Base-by-base conservation (phyloP, 139 green algal species). In the Gonium pectorale region DNA sequence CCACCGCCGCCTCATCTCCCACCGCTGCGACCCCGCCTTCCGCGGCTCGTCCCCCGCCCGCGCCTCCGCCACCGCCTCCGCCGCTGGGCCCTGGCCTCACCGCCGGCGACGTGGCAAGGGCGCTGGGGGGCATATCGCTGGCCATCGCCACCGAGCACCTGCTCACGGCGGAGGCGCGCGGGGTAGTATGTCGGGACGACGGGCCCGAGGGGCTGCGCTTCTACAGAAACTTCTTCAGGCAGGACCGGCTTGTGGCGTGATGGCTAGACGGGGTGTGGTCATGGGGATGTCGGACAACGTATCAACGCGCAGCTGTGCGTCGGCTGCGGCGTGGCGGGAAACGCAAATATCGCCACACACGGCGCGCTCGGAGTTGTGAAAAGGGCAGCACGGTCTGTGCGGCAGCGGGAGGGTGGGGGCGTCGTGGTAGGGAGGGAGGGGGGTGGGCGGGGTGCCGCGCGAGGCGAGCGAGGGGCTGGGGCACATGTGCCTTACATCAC, bases 161-260 rank as follows among this genome's bases (percentile, higher is more conserved):
- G 77, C 52, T 93, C 11, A 92, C 86, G 29, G 97, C 96, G 7
- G 97, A 99, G 90, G 49, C 46, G 22, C 33, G 56, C 17, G 96
- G 95, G 11, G 84, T 97, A 35, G 75, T 99, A 85, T 98, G 95
- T 88, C 86, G 96, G 1, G 96, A 99, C 72, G 97, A 99, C 26
- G 91, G 94, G 0, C 93, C 92, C 3, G 94, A 97, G 69, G 96
- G 96, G 0, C 82, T 99, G 80, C 88, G 92, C 37, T 99, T 97
- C 88, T 98, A 93, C 64, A 56, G 82, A 21, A 99, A 99, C 88
- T 98, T 99, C 82, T 99, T 99, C 72, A 51, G 2, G 37, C 87
- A 94, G 21, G 85, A 81, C 54, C 31, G 73, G 0, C 54, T 81
- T n/a, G n/a, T n/a, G n/a, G n/a, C n/a, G n/a, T n/a, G n/a, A n/a